phyloP scores from a whole-genome alignment of 805 yeast genomes.

The Clavispora fructus region DNA sequence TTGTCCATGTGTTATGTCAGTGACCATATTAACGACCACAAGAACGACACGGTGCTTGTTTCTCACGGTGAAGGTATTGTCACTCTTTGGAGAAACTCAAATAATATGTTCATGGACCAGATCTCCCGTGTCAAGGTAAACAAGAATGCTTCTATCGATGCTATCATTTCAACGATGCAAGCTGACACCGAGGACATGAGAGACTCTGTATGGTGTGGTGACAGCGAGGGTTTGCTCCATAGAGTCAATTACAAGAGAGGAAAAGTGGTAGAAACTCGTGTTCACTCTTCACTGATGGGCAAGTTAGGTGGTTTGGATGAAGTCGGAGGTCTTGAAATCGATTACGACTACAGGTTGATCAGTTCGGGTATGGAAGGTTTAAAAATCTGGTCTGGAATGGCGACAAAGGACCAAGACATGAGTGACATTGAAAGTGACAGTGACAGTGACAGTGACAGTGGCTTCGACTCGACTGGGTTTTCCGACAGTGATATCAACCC shows the following conservation, averaged over 20 bases:
- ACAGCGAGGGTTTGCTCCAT: conserved; percentile 68
- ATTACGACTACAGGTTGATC: conserved; percentile 70
- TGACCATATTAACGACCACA: conserved; percentile 44
- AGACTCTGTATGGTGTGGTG: conserved; percentile 69
- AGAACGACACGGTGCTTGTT: conserved; percentile 62
- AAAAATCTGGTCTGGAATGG: conserved; percentile 61
- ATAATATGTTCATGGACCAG: conserved; percentile 72
- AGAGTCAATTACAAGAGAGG: conserved; percentile 64
- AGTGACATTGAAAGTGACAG: conserved; percentile 2
- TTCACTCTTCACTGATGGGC: conserved; percentile 47
- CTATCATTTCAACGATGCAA: conserved; percentile 54
- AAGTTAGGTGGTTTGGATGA: conserved; percentile 54
- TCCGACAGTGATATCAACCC: background rate
- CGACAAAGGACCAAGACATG: conserved; percentile 10
- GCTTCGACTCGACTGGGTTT: background rate
- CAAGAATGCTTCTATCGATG: conserved; percentile 69
- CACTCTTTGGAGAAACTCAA: conserved; percentile 76
- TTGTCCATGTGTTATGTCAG: conserved; percentile 62
- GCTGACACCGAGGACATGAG: conserved; percentile 41
- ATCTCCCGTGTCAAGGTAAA: conserved; percentile 66
- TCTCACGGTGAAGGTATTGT: conserved; percentile 90
- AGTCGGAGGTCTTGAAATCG: conserved; percentile 71
- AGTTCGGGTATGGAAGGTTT: conserved; percentile 81
- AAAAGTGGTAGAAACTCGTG: conserved; percentile 56
- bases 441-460: background rate